These are phyloP conservation scores for Tricholoma sp. DNA, from an alignment of 768 basidiomycete species.

Conservation along the genomic window DNA sequence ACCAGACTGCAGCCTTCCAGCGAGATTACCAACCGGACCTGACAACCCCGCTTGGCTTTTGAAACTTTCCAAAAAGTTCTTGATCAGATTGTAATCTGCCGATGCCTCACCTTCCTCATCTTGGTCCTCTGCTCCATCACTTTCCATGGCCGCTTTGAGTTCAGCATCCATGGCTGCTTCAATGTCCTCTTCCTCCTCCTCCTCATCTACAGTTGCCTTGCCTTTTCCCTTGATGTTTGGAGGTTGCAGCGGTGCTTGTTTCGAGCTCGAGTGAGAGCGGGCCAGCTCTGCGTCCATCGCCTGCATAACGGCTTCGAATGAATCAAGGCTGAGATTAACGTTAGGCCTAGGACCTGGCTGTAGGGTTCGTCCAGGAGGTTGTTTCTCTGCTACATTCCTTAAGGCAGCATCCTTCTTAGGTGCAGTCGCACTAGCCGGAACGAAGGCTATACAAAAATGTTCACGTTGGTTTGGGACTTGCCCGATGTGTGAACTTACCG, in stretches of 20 bases:
- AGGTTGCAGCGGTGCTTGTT: constrained; percentile 11
- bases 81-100: constrained; percentile 88
- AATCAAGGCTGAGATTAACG: constrained; percentile 71
- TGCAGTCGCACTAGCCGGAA: constrained; percentile 38
- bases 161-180: constrained; percentile 91
- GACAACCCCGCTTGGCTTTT: constrained; percentile 85
- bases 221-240: constrained; percentile 32
- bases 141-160: constrained; percentile 57
- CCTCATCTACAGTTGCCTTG: constrained; percentile 34
- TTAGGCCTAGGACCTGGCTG: constrained; percentile 34
- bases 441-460: constrained; percentile 41
- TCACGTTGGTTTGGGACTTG: not conserved
- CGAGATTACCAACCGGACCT: constrained; percentile 89
- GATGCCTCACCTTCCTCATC: constrained; percentile 49
- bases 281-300: constrained; percentile 87
- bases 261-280: constrained; percentile 32
- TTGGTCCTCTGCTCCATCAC: constrained; percentile 38
- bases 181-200: constrained; percentile 50
- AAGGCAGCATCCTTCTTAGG: constrained; percentile 8
- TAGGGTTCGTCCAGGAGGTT: constrained; percentile 10
- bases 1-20: constrained; percentile 73
- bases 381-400: not conserved
- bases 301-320: constrained; percentile 94
- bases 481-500: constrained; percentile 46
- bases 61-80: constrained; percentile 96